Evolutionary conservation across 1,284 basidiomycete genomes (phyloP), one percentile per base, ranked within the genome.

Genomic region (Fereydounia khargensis): DNA sequence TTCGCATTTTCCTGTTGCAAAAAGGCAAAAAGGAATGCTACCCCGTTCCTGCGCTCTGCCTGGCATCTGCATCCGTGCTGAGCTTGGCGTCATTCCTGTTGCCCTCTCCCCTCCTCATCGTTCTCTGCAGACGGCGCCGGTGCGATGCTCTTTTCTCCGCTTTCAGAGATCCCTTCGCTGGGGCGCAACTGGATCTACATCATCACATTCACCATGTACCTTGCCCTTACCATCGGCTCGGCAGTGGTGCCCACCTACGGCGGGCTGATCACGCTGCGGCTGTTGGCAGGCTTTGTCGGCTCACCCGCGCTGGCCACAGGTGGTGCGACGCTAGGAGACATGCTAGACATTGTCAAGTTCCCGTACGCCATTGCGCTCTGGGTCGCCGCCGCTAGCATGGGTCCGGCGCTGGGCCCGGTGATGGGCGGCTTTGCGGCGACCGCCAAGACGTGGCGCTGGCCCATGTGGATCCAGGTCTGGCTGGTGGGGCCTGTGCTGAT

Each of bases 401-500:
- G 67, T 10, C 67, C 67, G 5, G 53, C 52, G 3, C 36, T 70
- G 3, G 67, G 65, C 6, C 67, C 67, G 1, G 16, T 70, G 24
- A 61, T 70, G 23, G 67, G 67, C 11, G 65, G 65, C 3, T 68
- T 57, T 25, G 62, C 67, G 0, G 35, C 53, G 1, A 47, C 65
- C 28, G 38, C 17, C 1, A 34, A 53, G 18, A 56, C 55, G 3
- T 69, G 61, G 54, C 43, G 64, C 8, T 71, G 68, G 66, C 68
- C 74, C 8, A 73, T 78, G 42, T 78, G 72, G 70, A 64, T 69
- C 8, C 63, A 77, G 48, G 54, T 76, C 16, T 73, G 70, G 61
- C 51, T 75, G 4, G 68, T 62, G 19, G 78, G 77, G 3, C 64
- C 68, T 21, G 39, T 61, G 0, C 23, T 65, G 2, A 33, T 65